These are phyloP conservation scores for Pleurostoma richardsiae DNA, from an alignment of 2,329 filamentous ascomycete species.

Conservation along the genomic window DNA sequence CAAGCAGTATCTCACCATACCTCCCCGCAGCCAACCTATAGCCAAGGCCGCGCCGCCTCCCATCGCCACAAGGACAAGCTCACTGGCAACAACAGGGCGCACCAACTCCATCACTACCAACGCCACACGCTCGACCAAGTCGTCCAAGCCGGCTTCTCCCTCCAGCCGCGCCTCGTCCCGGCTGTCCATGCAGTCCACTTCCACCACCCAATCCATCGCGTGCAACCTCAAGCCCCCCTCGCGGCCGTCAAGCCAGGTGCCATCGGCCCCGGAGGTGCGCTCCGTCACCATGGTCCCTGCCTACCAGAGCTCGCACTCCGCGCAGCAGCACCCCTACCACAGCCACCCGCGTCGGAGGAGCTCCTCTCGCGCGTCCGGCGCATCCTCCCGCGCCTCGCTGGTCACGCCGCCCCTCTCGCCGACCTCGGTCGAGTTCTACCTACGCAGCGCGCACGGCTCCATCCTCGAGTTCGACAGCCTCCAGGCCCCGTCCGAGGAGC, in stretches of 20 bases:
- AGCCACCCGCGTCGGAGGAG: constrained; percentile 1
- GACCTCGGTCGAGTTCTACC: constrained; percentile 43
- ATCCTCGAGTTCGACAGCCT: constrained; percentile 19
- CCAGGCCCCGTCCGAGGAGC: constrained; percentile 15
- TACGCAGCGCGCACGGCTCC: constrained; percentile 24
- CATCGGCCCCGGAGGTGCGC: constrained; percentile 27
- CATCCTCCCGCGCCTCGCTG: constrained; percentile 19
- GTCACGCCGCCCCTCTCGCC: constrained; percentile 48
- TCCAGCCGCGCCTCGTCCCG: constrained; percentile 23
- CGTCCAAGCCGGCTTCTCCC: constrained; percentile 23
- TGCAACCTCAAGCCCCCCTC: constrained; percentile 2
- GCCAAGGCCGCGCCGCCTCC: constrained; percentile 11
- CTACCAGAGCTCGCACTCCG: not conserved
- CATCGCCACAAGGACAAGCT: constrained; percentile 21
- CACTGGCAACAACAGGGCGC: constrained; percentile 9
- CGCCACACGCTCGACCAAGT: constrained; percentile 29
- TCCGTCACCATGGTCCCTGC: constrained; percentile 28
- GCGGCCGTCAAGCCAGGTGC: not conserved
- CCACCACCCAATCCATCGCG: constrained; percentile 5
- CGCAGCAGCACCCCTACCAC: constrained; percentile 9
- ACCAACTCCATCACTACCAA: constrained; percentile 7
- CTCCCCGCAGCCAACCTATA: no score
- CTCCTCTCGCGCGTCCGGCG: constrained; percentile 2
- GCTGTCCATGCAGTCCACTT: constrained; percentile 16
- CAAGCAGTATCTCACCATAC: no score